Evolutionary conservation across 768 basidiomycete species (phyloP).

Genomic region (Clitopilus hobsonii): DNA sequence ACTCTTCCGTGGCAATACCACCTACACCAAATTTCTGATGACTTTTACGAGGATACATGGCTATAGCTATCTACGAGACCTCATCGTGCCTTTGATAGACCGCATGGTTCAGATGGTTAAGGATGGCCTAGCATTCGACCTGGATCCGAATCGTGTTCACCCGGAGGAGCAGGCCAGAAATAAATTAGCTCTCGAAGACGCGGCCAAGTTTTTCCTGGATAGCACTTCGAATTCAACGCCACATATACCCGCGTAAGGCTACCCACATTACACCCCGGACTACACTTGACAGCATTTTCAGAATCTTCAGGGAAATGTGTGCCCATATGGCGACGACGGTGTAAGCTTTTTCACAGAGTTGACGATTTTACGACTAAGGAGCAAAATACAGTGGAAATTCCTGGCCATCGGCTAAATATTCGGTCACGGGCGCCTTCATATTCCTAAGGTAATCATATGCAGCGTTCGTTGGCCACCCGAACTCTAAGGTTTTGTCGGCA

Average conservation of each 20-base stretch:
- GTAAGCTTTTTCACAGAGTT: constrained; percentile 39
- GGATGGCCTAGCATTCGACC: constrained; percentile 63
- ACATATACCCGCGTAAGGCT: constrained; percentile 50
- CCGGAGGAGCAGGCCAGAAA: constrained; percentile 68
- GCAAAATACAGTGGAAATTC: constrained; percentile 43
- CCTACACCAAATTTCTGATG: constrained; percentile 82
- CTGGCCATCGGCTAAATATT: constrained; percentile 78
- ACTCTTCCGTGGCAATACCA: constrained; percentile 87
- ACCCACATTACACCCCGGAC: neutral
- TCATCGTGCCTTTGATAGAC: constrained; percentile 74
- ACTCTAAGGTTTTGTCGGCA: constrained; percentile 20
- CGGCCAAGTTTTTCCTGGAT: constrained; percentile 71
- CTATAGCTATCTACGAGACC: constrained; percentile 81
- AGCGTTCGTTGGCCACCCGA: neutral
- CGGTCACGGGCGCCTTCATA: constrained; percentile 86
- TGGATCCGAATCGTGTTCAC: constrained; percentile 61
- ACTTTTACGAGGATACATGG: constrained; percentile 88
- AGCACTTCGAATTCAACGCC: constrained; percentile 69
- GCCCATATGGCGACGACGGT: constrained; percentile 74
- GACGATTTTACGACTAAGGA: constrained; percentile 1
- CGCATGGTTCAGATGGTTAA: constrained; percentile 68
- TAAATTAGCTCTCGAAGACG: constrained; percentile 62
- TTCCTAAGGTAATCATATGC: constrained; percentile 61
- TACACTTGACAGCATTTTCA: constrained; percentile 21
- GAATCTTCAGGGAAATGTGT: constrained; percentile 85